Percentiles rank a stretch among this genome's conserved stretches.
Evolutionary conservation across 495 filamentous ascomycete genomes (phyloP).

Genomic region (Hypoxylon fragiforme): DNA sequence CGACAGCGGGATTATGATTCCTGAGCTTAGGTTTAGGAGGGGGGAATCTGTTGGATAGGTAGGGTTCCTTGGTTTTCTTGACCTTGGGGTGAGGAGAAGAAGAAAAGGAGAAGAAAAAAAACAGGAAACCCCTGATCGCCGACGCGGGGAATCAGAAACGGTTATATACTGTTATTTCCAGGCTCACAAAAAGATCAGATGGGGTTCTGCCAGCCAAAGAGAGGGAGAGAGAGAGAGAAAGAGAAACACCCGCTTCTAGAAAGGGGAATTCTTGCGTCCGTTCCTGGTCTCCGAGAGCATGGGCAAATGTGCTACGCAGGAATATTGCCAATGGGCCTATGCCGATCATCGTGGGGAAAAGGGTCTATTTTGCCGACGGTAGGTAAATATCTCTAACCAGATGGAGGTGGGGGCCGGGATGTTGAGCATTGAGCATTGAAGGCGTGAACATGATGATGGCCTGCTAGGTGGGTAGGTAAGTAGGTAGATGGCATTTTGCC

Average conservation of each 20-base stretch:
- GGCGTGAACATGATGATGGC: background rate
- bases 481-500: conserved; percentile 34
- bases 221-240: too few relatives aligned
- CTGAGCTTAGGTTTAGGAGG: conserved; percentile 1
- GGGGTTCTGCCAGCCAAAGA: too few relatives aligned
- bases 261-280: conserved; percentile 21
- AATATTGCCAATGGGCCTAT: background rate
- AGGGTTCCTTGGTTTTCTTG: too few relatives aligned
- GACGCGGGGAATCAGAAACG: conserved; percentile 2
- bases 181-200: too few relatives aligned
- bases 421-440: conserved; percentile 18
- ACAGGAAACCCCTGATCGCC: conserved; percentile 20
- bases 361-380: conserved; percentile 27
- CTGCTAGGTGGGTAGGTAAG: too few relatives aligned
- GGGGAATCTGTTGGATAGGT: too few relatives aligned
- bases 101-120: too few relatives aligned
- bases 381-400: too few relatives aligned
- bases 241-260: conserved; percentile 22
- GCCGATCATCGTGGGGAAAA: conserved; percentile 31
- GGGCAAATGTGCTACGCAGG: conserved; percentile 12
- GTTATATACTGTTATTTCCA: conserved; percentile 33
- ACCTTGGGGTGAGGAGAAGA: conserved; percentile 1
- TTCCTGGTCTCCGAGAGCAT: conserved; percentile 32
- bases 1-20: conserved; percentile 4
- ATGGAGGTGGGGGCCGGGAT: conserved; percentile 23